Base-by-base conservation (phyloP, 805 yeast genomes). In the Wickerhamomyces xylosicus region DNA sequence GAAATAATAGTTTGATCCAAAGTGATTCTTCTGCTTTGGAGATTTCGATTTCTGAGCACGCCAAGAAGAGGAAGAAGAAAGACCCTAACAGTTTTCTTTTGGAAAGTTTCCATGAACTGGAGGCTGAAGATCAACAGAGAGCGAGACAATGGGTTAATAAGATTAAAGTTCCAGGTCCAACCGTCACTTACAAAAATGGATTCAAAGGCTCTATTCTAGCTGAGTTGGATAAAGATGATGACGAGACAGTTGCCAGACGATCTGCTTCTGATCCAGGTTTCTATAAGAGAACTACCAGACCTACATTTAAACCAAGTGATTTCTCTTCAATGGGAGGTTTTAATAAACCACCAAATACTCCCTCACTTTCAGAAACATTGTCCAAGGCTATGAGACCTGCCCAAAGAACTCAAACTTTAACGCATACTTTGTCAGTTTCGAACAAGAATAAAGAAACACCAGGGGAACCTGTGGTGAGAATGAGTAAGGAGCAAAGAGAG, bases 401-500 rank as follows among this genome's bases (percentile, higher is more conserved):
- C 5, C 29, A 25, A n/a, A 7, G 29, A 7, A 9, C 29, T 8
- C 29, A 25, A 11, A 25, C 29, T 4, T 25, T 25, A 13, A 25
- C 29, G 5, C 8, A 25, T 25, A n/a, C 29, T 13, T 9, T 25
- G 8, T 25, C 29, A 5, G 13, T 4, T 13, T 7, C 29, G n/a
- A 7, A 8, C 29, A 13, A 25, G 9, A 4, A 13, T n/a, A n/a
- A n/a, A n/a, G n/a, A 25, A 25, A 7, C 8, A 25, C n/a, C 29
- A 25, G 14, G 8, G n/a, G 14, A 25, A 25, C 29, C 29, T 10
- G 29, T n/a, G 14, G 29, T 25, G 9, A 25, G 29, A 25, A 25
- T 25, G 11, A 40, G 35, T 25, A 47, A 43, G 22, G 40, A 38
- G 27, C 43, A 42, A 16, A 36, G 39, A 21, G 39, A 37, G 13